Evolutionary conservation across 2,329 filamentous ascomycete species (phyloP).

Genomic region (Pleoardoris graminearum): DNA sequence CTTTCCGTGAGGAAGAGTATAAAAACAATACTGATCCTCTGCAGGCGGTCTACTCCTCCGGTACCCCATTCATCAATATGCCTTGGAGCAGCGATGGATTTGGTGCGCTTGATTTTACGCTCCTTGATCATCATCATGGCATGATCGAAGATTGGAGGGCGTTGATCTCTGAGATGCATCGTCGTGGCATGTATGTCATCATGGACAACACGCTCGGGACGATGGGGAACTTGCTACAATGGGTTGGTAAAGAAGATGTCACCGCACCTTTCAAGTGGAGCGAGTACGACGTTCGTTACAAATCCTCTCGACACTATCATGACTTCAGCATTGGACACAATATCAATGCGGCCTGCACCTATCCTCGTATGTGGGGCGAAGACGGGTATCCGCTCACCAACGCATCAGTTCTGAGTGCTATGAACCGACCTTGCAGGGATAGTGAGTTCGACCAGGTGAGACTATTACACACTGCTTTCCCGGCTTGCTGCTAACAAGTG

Average conservation of each 20-base stretch:
- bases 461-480: background rate
- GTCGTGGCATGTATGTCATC: slow-evolving; percentile 66
- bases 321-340: slow-evolving; percentile 62
- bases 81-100: slow-evolving; percentile 68
- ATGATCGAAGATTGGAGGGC: slow-evolving; percentile 61
- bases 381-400: slow-evolving; percentile 56
- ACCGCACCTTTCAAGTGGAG: slow-evolving; percentile 53
- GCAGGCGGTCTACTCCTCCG: slow-evolving; percentile 64
- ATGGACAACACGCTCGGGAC: slow-evolving; percentile 69
- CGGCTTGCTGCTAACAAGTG: slow-evolving; percentile 2
- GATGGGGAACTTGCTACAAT: slow-evolving; percentile 66
- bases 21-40: slow-evolving; percentile 8
- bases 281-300: slow-evolving; percentile 64
- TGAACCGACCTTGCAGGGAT: slow-evolving; percentile 56
- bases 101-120: slow-evolving; percentile 62
- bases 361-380: slow-evolving; percentile 65
- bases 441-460: slow-evolving; percentile 61
- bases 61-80: slow-evolving; percentile 65
- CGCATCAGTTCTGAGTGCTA: slow-evolving; percentile 43
- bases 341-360: slow-evolving; percentile 54
- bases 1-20: slow-evolving; percentile 10
- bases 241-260: slow-evolving; percentile 62
- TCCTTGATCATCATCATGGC: slow-evolving; percentile 66
- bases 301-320: slow-evolving; percentile 57
- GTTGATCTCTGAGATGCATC: slow-evolving; percentile 63